Evolutionary conservation across 1,284 basidiomycete genomes (phyloP).

Genomic region (Mycosarcoma maydis): DNA sequence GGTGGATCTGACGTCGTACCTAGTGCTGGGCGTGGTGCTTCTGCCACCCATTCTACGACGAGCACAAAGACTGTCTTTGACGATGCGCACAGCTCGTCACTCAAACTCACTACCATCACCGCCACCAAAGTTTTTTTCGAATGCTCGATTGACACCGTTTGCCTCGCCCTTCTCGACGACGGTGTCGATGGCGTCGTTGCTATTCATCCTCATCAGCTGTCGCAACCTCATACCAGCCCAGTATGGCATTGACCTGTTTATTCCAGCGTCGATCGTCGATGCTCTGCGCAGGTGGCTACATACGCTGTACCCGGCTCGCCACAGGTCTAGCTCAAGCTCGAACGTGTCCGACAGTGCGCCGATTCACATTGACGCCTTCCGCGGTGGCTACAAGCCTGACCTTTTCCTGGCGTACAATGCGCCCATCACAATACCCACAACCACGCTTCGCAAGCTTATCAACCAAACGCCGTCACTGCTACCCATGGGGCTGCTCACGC

Average conservation of each 20-base stretch:
- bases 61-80: conserved; percentile 10
- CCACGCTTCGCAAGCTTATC: conserved; percentile 29
- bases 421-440: conserved; percentile 43
- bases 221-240: conserved; percentile 30
- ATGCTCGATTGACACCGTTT: conserved; percentile 24
- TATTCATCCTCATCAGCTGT: conserved; percentile 19
- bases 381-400: conserved; percentile 39
- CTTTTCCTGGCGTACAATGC: conserved; percentile 35
- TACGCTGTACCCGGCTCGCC: too few relatives aligned
- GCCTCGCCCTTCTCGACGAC: conserved; percentile 25
- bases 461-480: conserved; percentile 17
- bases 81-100: conserved; percentile 3
- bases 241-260: conserved; percentile 36
- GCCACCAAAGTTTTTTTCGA: conserved; percentile 11
- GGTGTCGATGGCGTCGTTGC: conserved; percentile 9
- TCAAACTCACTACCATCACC: conserved; percentile 3
- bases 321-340: too few relatives aligned
- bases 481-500: conserved; percentile 14
- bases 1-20: conserved; percentile 23
- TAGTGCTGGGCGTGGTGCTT: conserved; percentile 29
- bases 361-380: conserved; percentile 23
- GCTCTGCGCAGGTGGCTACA: too few relatives aligned
- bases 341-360: conserved; percentile 1
- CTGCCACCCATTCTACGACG: conserved; percentile 34
- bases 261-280: conserved; percentile 18